phyloP scores from a whole-genome alignment of 1,284 basidiomycete genomes.

The Pseudozyma flocculosa region DNA sequence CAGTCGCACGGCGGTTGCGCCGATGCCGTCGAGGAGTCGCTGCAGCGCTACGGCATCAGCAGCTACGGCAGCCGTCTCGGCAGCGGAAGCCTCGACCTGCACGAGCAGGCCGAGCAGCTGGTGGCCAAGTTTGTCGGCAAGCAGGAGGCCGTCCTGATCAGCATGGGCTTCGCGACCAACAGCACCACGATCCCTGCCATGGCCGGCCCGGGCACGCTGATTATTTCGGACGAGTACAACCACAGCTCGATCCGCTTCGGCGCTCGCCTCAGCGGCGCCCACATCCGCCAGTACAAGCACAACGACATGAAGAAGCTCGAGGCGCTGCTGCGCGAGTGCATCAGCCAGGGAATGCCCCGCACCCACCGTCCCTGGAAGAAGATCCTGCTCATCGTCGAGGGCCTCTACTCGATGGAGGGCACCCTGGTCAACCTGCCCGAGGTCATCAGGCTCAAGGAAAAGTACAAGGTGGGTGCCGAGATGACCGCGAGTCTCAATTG shows the following conservation, averaged over 20 bases:
- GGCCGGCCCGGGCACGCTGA: constrained; percentile 84
- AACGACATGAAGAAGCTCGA: constrained; percentile 89
- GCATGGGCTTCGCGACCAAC: constrained; percentile 98
- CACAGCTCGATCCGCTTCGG: constrained; percentile 95
- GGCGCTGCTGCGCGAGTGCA: constrained; percentile 78
- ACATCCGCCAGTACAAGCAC: constrained; percentile 93
- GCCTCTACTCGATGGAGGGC: constrained; percentile 97
- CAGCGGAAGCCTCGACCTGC: constrained; percentile 80
- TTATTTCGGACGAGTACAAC: constrained; percentile 97
- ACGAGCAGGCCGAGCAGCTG: constrained; percentile 77
- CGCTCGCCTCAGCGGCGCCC: constrained; percentile 82
- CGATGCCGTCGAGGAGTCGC: constrained; percentile 74
- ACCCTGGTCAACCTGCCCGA: constrained; percentile 81
- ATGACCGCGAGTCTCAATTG: too few relatives aligned
- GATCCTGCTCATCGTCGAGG: constrained; percentile 92
- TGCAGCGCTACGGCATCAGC: constrained; percentile 66
- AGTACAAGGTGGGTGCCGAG: constrained; percentile 79
- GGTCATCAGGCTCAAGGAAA: constrained; percentile 83
- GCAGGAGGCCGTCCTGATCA: constrained; percentile 85
- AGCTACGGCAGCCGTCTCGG: constrained; percentile 77
- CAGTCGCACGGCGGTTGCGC: constrained; percentile 90
- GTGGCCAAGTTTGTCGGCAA: constrained; percentile 85
- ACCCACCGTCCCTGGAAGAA: constrained; percentile 99
- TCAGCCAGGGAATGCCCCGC: constrained; percentile 94
- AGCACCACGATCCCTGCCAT: constrained; percentile 91